Evolutionary conservation across 495 filamentous ascomycete species (phyloP), one percentile per base, ranked within the genome.

Genomic region (Hypoxylon crocopeplum): DNA sequence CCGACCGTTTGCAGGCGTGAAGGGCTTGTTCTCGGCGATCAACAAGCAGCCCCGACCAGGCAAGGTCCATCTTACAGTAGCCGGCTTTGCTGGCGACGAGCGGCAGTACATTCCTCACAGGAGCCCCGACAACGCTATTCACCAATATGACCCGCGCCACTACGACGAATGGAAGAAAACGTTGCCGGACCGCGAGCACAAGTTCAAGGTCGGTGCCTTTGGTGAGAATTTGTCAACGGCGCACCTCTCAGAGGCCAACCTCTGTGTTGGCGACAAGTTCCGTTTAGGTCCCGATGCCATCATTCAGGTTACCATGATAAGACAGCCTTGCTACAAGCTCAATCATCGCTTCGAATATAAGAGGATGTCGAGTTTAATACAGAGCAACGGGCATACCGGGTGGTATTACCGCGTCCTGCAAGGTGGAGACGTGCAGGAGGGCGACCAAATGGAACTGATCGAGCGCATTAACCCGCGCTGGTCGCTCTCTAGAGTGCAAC

Each of bases 191-290:
- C 66, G 63, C 5, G 53, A 59, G 4, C 52, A 69, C 29, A 68
- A 68, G 30, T 81, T 81, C 58, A 64, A 70, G 19, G 27, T 69
- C 10, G 78, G 78, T 13, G 75, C 66, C 0, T 81, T 81, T 59
- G 78, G 78, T 21, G 78, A 81, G 68, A 81, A 81, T 39, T 20
- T 81, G 1, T 63, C 73, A 2, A 70, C 62, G 7, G 19, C 29
- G 10, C 54, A 57, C 46, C 55, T 77, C 29, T 72, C 75, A 38
- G 78, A 81, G 57, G 24, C 47, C 19, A 78, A 76, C 52, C 51
- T 81, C 17, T 81, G 78, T 49, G 72, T 79, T 34, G 78, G 78
- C 5, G 78, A 81, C 42, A 71, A 67, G 34, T 72, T 78, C 21
- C 60, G 70, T 0, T 52, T 81, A 0, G 69, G 69, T 11, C 29